Conservation (phyloP, 2,329 filamentous ascomycete genomes). For the Rhynchosporium agropyri region DNA sequence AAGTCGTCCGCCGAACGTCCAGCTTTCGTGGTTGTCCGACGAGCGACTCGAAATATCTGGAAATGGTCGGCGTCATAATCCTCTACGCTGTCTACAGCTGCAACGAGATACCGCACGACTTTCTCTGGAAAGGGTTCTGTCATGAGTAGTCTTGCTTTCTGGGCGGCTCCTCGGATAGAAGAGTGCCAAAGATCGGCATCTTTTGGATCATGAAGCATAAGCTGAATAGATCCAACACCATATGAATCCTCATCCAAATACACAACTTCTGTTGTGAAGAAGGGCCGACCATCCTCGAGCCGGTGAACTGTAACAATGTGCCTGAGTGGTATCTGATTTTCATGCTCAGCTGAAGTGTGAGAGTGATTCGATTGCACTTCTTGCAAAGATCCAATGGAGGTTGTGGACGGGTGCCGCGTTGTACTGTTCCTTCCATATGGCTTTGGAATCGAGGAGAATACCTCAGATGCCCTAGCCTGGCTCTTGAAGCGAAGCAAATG, state of each 20-base stretch:
- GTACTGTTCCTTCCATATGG: slow-evolving; percentile 46
- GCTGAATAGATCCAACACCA: slow-evolving; percentile 62
- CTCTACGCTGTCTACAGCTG: slow-evolving; percentile 64
- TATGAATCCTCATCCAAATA: slow-evolving; percentile 67
- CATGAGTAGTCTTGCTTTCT: slow-evolving; percentile 55
- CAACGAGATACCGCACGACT: slow-evolving; percentile 63
- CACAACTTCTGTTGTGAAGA: slow-evolving; percentile 68
- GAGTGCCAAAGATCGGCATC: slow-evolving; percentile 68
- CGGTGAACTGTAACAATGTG: slow-evolving; percentile 69
- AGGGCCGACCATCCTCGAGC: slow-evolving; percentile 67
- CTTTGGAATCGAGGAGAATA: slow-evolving; percentile 57
- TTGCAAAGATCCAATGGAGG: slow-evolving; percentile 62
- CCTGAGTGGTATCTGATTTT: slow-evolving; percentile 59
- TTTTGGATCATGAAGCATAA: slow-evolving; percentile 65
- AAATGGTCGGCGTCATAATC: slow-evolving; percentile 71
- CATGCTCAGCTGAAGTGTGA: slow-evolving; percentile 53
- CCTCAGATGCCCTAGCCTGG: slow-evolving; percentile 65
- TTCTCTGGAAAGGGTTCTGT: slow-evolving; percentile 56
- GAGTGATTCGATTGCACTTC: slow-evolving; percentile 59
- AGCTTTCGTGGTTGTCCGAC: slow-evolving; percentile 57
- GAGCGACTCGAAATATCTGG: slow-evolving; percentile 69
- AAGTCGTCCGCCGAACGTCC: slow-evolving; percentile 66
- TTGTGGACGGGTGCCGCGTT: slow-evolving; percentile 58
- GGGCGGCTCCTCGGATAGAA: slow-evolving; percentile 61
- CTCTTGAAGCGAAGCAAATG: slow-evolving; percentile 71